Percentiles rank a stretch among this genome's conserved stretches.
These are phyloP conservation scores for Sequoia sempervirens DNA, from an alignment of 75 land plant species.

Conservation along the genomic window DNA sequence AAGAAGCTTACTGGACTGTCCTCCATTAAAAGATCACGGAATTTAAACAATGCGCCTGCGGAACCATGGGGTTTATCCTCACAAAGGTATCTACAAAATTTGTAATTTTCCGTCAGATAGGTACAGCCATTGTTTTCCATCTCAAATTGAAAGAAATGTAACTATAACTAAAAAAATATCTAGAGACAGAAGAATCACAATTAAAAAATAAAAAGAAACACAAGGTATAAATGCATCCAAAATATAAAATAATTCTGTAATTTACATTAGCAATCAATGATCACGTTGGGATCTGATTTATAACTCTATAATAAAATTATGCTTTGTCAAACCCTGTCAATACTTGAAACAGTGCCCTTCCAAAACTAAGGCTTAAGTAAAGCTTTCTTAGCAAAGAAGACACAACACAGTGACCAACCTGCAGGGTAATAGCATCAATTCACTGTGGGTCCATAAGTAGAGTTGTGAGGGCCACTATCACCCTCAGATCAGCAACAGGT, in stretches of 20 bases:
- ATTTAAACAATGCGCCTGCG: conserved; percentile 44
- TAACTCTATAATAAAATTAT: background rate
- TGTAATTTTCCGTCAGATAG: background rate
- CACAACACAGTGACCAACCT: background rate
- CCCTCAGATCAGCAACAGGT: background rate
- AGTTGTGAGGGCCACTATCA: background rate
- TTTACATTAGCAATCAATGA: background rate
- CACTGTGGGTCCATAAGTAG: background rate
- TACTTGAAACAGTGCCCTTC: background rate
- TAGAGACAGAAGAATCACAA: background rate
- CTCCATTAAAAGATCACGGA: conserved; percentile 36
- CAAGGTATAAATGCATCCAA: background rate
- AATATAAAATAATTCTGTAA: background rate
- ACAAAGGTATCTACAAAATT: conserved; percentile 30
- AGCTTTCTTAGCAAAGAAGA: background rate
- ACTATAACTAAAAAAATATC: background rate
- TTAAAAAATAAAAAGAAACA: background rate
- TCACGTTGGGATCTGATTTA: background rate
- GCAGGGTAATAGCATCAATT: background rate
- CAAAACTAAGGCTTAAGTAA: background rate
- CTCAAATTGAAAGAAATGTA: background rate
- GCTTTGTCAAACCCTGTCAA: background rate
- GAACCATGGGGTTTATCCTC: conserved; percentile 54
- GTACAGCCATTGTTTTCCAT: background rate
- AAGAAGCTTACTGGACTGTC: conserved; percentile 33